Evolutionary conservation across 2,329 filamentous ascomycete species (phyloP).

Genomic region (Chaetoscypha palmicola): DNA sequence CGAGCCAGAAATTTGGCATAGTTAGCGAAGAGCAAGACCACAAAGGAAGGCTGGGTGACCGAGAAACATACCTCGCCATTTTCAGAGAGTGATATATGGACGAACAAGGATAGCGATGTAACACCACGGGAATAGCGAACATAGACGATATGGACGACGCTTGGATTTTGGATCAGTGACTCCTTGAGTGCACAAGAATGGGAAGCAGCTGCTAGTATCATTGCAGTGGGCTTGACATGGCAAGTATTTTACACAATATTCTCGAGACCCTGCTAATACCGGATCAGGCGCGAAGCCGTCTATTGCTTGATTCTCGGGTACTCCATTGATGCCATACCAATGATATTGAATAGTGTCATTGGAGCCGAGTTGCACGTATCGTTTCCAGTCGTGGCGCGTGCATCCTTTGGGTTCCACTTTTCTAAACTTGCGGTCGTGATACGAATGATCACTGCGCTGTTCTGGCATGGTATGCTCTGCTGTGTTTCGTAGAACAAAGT

Average conservation of each 20-base stretch:
- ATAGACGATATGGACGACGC: slow-evolving; percentile 35
- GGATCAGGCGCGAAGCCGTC: neutral
- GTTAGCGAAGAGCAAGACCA: neutral
- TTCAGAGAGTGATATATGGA: slow-evolving; percentile 21
- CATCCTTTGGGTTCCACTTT: slow-evolving; percentile 38
- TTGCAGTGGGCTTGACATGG: slow-evolving; percentile 37
- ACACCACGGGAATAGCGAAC: slow-evolving; percentile 37
- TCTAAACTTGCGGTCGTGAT: slow-evolving; percentile 32
- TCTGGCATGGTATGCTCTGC: slow-evolving; percentile 8
- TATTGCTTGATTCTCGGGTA: slow-evolving; percentile 5
- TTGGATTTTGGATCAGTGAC: slow-evolving; percentile 39
- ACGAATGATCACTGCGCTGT: slow-evolving; percentile 21
- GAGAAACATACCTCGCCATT: slow-evolving; percentile 2
- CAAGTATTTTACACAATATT: slow-evolving; percentile 12
- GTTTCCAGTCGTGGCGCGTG: slow-evolving; percentile 36
- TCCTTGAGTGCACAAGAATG: slow-evolving; percentile 37
- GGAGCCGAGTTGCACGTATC: slow-evolving; percentile 38
- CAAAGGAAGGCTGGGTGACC: neutral
- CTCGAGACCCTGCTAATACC: neutral
- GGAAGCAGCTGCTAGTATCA: slow-evolving; percentile 36
- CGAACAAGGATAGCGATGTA: slow-evolving; percentile 37
- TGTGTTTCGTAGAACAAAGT: no score
- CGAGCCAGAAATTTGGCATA: neutral
- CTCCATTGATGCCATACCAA: slow-evolving; percentile 40
- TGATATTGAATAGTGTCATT: slow-evolving; percentile 38